Percentiles rank a stretch among this genome's conserved stretches.
phyloP scores from a whole-genome alignment of 169 alveolate species.

The Plasmodium cynomolgi region DNA sequence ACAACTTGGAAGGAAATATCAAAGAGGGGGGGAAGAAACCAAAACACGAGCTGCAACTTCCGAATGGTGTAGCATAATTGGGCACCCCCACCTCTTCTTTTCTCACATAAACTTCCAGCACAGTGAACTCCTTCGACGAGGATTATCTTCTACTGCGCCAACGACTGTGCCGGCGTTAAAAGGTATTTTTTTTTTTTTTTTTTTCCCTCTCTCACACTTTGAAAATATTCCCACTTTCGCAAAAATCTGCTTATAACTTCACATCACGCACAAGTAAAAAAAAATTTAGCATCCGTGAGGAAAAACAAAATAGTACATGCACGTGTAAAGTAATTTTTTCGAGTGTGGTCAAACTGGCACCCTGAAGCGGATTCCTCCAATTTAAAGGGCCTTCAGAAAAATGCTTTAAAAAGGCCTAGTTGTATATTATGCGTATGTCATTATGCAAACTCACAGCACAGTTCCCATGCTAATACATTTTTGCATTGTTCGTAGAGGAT shows the following conservation, averaged over 20 bases:
- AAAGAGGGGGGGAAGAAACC: neutral
- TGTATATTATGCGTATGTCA: neutral
- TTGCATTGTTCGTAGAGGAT: neutral
- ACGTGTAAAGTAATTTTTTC: neutral
- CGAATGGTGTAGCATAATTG: neutral
- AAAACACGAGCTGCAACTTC: neutral
- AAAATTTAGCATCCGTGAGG: neutral
- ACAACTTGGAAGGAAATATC: neutral
- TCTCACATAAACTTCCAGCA: neutral
- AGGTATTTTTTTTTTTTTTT: neutral
- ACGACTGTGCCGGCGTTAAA: neutral
- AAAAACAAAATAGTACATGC: neutral
- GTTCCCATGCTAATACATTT: neutral
- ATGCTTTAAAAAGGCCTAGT: neutral
- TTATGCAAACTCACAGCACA: neutral
- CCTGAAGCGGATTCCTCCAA: neutral
- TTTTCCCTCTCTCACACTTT: neutral
- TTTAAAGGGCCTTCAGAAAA: neutral
- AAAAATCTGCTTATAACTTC: neutral
- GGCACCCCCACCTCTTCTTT: neutral
- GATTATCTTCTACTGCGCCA: neutral
- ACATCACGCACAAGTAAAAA: neutral
- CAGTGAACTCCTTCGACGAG: neutral
- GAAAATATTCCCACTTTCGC: neutral
- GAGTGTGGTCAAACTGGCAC: neutral